Evolutionary conservation across 345 rosid genomes (phyloP).

Genomic region (Arabis alpina): DNA sequence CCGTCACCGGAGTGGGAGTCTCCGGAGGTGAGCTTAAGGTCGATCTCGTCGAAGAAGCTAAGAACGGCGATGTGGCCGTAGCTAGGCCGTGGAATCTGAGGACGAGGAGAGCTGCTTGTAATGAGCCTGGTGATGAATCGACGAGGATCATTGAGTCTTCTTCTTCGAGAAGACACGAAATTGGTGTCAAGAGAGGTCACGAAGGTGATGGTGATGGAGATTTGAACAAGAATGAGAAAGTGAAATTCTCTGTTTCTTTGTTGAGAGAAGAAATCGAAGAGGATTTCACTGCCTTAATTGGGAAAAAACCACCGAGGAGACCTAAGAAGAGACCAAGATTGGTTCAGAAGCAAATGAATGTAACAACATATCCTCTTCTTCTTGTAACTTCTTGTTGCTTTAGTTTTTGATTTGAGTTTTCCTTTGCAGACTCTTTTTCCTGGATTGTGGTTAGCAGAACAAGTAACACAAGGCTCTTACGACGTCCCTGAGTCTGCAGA

Average conservation of each 20-base stretch:
- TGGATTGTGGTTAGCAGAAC: conserved; percentile 61
- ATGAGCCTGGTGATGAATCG: conserved; percentile 44
- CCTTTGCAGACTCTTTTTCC: conserved; percentile 60
- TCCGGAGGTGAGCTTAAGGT: neutral
- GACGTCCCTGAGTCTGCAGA: conserved; percentile 64
- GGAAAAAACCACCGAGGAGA: conserved; percentile 59
- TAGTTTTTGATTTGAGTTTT: conserved; percentile 4
- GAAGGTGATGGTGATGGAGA: conserved; percentile 30
- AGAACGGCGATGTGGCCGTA: too few relatives aligned
- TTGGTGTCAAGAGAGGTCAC: conserved; percentile 34
- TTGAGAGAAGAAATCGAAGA: conserved; percentile 68
- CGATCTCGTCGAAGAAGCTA: too few relatives aligned
- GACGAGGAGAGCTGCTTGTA: conserved; percentile 71
- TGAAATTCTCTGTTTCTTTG: conserved; percentile 56
- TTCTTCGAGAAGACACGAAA: conserved; percentile 37
- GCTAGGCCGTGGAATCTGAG: conserved; percentile 69
- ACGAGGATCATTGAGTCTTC: conserved; percentile 40
- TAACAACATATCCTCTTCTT: conserved; percentile 12
- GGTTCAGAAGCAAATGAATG: conserved; percentile 72
- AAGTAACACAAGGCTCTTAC: conserved; percentile 59
- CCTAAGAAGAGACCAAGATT: conserved; percentile 69
- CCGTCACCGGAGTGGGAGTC: neutral
- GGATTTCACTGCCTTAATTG: conserved; percentile 56
- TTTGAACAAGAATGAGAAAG: conserved; percentile 43
- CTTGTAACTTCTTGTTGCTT: neutral